Base-by-base conservation (phyloP, 1,284 basidiomycete genomes). In the Ceratobasidium sp. region DNA sequence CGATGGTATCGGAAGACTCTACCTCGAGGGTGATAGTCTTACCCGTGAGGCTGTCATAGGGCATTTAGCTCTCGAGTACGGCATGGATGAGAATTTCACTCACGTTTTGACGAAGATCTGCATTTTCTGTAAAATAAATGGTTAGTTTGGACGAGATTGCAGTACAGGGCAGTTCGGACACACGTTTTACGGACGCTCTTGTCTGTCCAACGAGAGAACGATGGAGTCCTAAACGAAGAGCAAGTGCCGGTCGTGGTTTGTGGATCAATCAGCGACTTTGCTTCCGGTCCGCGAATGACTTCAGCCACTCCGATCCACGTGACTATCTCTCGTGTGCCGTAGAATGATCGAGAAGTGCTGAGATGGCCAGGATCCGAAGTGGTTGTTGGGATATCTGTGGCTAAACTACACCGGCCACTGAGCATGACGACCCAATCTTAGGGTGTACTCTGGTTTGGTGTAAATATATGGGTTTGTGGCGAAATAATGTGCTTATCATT, bases 21-120 rank as follows among this genome's bases (percentile, higher is more conserved):
- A 97, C 96, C 90, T 98, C 96, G 85, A 97, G 94, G 83, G 96
- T 97, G 90, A 98, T 97, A 82, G 96, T 98, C 90, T 98, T 99
- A 86, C 97, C 97, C 89, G 97, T 98, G 82, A 99, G 94, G 90
- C 94, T 96, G 83, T 40, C 33, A 81, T 68, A 75, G 76, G 48
- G 33, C 57, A 4, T 26, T 28, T 38, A 73, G 67, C 33, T 56
- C 20, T 76, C 56, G 62, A 40, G 17, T 33, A 62, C 64, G 10
- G 20, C 2, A n/a, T 9, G 9, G 44, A 15, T 44, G 13, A 44
- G 56, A n/a, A 28, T 65, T 13, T 13, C 48, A 88, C 92, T 80
- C 82, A 94, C 94, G 95, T 96, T 88, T 97, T 97, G 79, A 97
- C 95, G 87, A 97, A 97, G 85, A 97, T 96, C 87, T 96, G 96